These are phyloP conservation scores for Kwoniella sp. DNA, from an alignment of 768 basidiomycete genomes.

Conservation along the genomic window DNA sequence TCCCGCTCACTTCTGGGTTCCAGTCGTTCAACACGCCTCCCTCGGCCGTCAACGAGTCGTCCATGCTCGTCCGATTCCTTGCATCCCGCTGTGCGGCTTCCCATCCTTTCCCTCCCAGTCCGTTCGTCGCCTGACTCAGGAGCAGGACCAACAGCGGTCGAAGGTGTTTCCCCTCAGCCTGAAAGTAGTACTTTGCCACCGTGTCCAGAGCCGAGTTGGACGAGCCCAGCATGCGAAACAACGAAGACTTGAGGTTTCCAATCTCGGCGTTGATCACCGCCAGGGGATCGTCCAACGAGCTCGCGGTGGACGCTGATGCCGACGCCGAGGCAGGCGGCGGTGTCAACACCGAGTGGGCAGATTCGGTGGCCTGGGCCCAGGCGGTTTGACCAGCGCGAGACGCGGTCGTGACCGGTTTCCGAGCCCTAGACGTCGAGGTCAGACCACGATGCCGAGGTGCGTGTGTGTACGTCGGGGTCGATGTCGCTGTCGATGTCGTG, in stretches of 20 bases:
- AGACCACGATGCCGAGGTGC: not conserved
- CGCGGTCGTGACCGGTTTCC: not conserved
- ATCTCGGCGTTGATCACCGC: conserved; percentile 65
- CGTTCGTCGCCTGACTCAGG: conserved; percentile 88
- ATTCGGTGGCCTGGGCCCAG: conserved; percentile 44
- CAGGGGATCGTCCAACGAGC: conserved; percentile 26
- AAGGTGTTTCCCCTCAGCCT: conserved; percentile 73
- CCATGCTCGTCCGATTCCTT: conserved; percentile 57
- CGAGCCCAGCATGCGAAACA: conserved; percentile 75
- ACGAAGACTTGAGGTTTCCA: conserved; percentile 62
- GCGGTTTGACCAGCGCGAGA: conserved; percentile 17
- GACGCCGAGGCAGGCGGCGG: conserved; percentile 25
- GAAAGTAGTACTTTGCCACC: conserved; percentile 88
- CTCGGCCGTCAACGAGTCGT: conserved; percentile 70
- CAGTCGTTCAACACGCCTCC: conserved; percentile 80
- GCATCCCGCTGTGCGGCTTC: conserved; percentile 20
- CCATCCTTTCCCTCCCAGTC: conserved; percentile 61
- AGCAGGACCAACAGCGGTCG: conserved; percentile 84
- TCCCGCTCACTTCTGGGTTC: conserved; percentile 59
- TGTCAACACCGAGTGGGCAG: conserved; percentile 39
- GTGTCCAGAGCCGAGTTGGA: conserved; percentile 82
- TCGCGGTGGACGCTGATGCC: conserved; percentile 1
- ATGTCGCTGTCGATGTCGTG: too few species aligned
- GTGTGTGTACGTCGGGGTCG: too few species aligned
- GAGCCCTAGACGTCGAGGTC: not conserved